A percentile compares a stretch with the other conserved stretches of the same genome.
phyloP scores from a whole-genome alignment of 306 rosid genomes.

The Pueraria montana region DNA sequence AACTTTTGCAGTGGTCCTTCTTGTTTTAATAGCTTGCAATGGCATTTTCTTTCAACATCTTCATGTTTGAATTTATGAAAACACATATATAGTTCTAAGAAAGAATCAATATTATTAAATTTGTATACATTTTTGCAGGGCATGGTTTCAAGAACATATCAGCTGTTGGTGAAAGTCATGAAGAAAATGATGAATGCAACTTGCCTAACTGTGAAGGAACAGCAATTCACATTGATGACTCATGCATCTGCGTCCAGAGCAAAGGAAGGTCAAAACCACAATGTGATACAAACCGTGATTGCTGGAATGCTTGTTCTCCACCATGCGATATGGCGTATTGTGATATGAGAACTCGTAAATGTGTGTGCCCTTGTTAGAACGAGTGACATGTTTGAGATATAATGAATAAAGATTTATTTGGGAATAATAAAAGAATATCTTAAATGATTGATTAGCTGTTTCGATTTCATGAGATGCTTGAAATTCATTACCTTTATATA shows the following conservation, averaged over 20 bases:
- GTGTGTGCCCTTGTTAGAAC: background rate
- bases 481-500: too few species aligned
- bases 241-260: background rate
- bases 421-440: too few species aligned
- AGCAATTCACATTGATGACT: background rate
- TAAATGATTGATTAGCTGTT: too few species aligned
- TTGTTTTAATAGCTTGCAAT: background rate
- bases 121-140: background rate
- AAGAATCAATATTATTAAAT: background rate
- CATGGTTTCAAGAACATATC: background rate
- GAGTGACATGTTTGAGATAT: background rate
- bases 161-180: background rate
- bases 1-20: background rate
- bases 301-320: background rate
- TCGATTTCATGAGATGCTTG: too few species aligned
- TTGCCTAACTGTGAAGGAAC: too few species aligned
- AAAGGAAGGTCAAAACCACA: background rate
- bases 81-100: background rate
- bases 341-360: background rate
- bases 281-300: background rate
- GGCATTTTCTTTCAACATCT: background rate
- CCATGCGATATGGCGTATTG: background rate
- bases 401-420: background rate
- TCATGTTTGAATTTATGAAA: too few species aligned
- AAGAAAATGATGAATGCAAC: too few species aligned